Evolutionary conservation across 768 basidiomycete species (phyloP).

Genomic region (Kwoniella dejecticola): DNA sequence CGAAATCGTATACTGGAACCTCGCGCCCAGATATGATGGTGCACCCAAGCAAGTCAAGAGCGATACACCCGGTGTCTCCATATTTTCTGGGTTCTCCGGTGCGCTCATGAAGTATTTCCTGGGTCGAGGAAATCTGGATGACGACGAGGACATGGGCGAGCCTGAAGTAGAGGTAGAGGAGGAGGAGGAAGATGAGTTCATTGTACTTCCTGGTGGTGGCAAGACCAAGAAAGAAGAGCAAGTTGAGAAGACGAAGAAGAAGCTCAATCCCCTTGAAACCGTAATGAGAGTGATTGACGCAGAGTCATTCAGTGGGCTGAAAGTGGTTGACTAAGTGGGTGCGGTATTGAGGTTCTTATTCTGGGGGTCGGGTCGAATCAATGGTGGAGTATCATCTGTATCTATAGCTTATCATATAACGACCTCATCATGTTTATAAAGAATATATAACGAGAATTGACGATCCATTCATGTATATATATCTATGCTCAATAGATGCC

Average conservation of each 20-base stretch:
- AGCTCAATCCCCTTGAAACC: slow-evolving; percentile 24
- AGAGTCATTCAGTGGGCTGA: slow-evolving; percentile 26
- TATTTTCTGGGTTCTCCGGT: slow-evolving; percentile 71
- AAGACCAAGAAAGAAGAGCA: slow-evolving; percentile 4
- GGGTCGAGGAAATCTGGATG: slow-evolving; percentile 50
- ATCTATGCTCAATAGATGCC: not conserved
- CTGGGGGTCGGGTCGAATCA: no score
- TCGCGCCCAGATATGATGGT: slow-evolving; percentile 47
- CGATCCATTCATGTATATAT: not conserved
- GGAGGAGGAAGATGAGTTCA: slow-evolving; percentile 15
- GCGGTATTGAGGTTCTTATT: not conserved
- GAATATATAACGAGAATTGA: not conserved
- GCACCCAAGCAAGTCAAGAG: slow-evolving; percentile 61
- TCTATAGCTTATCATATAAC: not conserved
- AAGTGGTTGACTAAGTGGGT: slow-evolving; percentile 26
- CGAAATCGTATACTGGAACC: slow-evolving; percentile 73
- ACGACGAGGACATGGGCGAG: slow-evolving; percentile 16
- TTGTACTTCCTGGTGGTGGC: not conserved
- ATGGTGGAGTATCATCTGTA: not conserved
- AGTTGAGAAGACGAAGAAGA: slow-evolving; percentile 15
- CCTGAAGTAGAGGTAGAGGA: slow-evolving; percentile 7
- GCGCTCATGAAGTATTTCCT: slow-evolving; percentile 73
- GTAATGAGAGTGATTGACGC: slow-evolving; percentile 27
- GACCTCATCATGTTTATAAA: slow-evolving; percentile 1
- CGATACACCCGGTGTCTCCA: slow-evolving; percentile 65